Base-by-base conservation (phyloP, 2,329 filamentous ascomycete species). In the Tolypocladium ovalisporum region DNA sequence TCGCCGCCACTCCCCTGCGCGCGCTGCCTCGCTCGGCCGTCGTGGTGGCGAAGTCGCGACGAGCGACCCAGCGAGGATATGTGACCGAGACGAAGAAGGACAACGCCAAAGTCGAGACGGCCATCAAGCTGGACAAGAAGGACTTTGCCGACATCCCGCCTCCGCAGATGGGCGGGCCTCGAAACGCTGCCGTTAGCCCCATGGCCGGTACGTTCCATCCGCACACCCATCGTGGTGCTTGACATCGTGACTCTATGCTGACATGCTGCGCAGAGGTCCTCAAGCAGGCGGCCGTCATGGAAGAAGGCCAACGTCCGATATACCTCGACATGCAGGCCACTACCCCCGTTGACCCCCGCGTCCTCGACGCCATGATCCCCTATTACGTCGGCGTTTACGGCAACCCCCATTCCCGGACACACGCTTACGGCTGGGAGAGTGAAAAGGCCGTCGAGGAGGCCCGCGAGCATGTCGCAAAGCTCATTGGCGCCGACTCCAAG, bases 241-340 rank as follows among this genome's bases (percentile, higher is more conserved):
- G 44, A 49, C 10, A 17, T 27, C 15, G 12, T 34, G 47, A 34
- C 5, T 32, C 35, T 13, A 47, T 35, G 54, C 61, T 60, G 57
- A 62, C 54, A 42, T 27, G 22, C 57, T 27, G 24, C 56, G 51
- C 59, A 81, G 88, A 89, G 63, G 87, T 97, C 52, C 78, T 99
- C 61, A 95, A 94, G 77, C 88, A 96, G 71, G 93, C 92, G 10
- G 91, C 90, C 15, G 79, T 96, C 62, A 89, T 97, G 87, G 92
- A 96, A 64, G 86, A 96, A 73, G 94, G 94, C 58, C 87, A 89
- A 61, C 82, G 94, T 59, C 94, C 94, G 42, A 97, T 99, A 69
- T 99, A 99, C 68, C 86, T 99, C 56, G 94, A 99, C 70, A 96
- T 96, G 87, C 94, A 99, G 75, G 90, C 94, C 39, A 99, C 94